A percentile compares a stretch with the other conserved stretches of the same genome.
These are phyloP conservation scores for Lathyrus aphaca DNA, from an alignment of 306 rosid genomes.

Conservation along the genomic window DNA sequence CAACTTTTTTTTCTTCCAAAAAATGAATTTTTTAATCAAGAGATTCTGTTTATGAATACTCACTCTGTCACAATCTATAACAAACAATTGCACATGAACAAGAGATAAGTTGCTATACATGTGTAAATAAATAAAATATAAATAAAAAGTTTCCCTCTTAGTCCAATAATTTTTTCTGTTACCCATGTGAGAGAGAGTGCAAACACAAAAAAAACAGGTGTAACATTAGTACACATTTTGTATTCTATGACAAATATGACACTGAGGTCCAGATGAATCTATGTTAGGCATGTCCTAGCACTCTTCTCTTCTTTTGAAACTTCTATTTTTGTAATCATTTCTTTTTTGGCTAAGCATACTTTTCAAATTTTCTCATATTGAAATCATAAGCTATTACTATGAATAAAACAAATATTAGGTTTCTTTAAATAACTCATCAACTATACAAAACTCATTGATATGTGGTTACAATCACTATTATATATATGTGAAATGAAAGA, in stretches of 20 bases:
- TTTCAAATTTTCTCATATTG: conserved; percentile 1
- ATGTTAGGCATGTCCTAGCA: conserved; percentile 25
- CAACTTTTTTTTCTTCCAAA: background rate
- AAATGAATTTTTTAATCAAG: conserved; percentile 25
- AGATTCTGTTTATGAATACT: conserved; percentile 33
- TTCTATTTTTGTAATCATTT: background rate
- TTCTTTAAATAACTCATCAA: conserved; percentile 21
- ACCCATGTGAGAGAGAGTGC: conserved; percentile 35
- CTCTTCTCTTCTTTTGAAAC: background rate
- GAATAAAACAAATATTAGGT: conserved; percentile 38
- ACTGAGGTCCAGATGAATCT: background rate
- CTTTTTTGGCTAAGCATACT: conserved; percentile 34
- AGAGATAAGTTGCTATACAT: conserved; percentile 34
- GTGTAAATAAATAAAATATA: conserved; percentile 18
- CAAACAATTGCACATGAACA: conserved; percentile 43
- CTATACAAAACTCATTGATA: conserved; percentile 36
- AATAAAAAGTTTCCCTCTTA: conserved; percentile 19
- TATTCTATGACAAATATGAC: conserved; percentile 23
- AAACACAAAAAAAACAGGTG: background rate
- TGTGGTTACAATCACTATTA: conserved; percentile 10
- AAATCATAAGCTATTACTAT: conserved; percentile 26
- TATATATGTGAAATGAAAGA: conserved; percentile 24
- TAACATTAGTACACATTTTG: conserved; percentile 37
- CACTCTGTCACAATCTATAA: conserved; percentile 33
- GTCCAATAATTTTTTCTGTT: conserved; percentile 36